phyloP scores from a whole-genome alignment of 23 red algal species.

The Gracilaria gracilis region DNA sequence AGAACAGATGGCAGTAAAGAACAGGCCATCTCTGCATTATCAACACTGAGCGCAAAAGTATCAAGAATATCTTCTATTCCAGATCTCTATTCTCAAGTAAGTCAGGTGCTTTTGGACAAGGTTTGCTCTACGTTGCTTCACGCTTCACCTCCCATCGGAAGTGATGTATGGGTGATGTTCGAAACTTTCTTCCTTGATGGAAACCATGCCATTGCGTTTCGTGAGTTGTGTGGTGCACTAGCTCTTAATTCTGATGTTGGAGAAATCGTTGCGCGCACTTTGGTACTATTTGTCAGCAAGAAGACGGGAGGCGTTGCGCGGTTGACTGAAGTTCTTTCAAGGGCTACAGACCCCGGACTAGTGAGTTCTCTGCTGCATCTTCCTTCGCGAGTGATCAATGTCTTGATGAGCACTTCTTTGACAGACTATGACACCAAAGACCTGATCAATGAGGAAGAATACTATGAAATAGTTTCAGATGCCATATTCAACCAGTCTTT shows the following conservation, averaged over 20 bases:
- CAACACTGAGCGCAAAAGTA: background rate
- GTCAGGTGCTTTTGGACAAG: constrained; percentile 21
- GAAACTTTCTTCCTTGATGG: constrained; percentile 6
- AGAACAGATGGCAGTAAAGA: background rate
- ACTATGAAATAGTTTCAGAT: constrained; percentile 34
- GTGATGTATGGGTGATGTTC: constrained; percentile 10
- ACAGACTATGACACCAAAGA: background rate
- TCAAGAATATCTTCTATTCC: constrained; percentile 18
- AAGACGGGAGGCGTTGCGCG: constrained; percentile 26
- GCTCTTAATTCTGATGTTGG: constrained; percentile 8
- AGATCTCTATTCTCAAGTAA: constrained; percentile 2
- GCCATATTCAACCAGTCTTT: constrained; percentile 45
- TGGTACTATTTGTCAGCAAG: constrained; percentile 27
- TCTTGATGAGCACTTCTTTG: constrained; percentile 25
- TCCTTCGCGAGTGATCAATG: constrained; percentile 43
- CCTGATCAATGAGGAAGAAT: constrained; percentile 31
- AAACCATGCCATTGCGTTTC: constrained; percentile 33
- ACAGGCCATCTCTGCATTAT: background rate
- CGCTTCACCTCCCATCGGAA: background rate
- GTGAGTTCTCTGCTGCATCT: constrained; percentile 52
- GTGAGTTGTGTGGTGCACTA: constrained; percentile 1
- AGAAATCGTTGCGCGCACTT: constrained; percentile 10
- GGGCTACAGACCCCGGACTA: background rate
- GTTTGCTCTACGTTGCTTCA: constrained; percentile 1
- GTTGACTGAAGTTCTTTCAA: constrained; percentile 15